Evolutionary conservation across 192 early-diverging fungal species (phyloP).

Genomic region (Backusella mclennaniae): DNA sequence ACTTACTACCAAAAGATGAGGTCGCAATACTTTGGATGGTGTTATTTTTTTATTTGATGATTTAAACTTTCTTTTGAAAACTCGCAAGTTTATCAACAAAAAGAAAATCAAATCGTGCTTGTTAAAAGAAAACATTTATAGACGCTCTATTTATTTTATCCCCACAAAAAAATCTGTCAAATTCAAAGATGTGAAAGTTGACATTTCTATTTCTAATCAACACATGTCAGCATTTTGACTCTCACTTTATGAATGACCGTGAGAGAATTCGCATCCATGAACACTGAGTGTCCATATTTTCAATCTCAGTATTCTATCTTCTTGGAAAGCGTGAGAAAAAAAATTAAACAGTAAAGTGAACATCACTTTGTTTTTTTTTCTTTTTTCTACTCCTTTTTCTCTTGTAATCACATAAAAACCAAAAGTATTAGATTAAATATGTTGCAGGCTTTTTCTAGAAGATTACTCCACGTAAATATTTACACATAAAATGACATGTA

Average conservation of each 20-base stretch:
- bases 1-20: too few relatives aligned
- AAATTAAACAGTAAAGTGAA: background rate
- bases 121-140: too few relatives aligned
- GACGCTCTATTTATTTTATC: too few relatives aligned
- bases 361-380: background rate
- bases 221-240: background rate
- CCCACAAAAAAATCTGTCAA: background rate
- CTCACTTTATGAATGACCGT: background rate
- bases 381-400: background rate
- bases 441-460: background rate
- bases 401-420: background rate
- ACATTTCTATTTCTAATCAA: background rate
- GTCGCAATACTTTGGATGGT: too few relatives aligned
- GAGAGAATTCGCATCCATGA: background rate
- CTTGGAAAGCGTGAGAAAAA: background rate
- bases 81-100: background rate
- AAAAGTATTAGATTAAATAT: background rate
- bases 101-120: background rate
- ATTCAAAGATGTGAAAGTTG: background rate
- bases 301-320: background rate
- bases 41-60: too few relatives aligned
- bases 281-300: background rate
- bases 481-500: background rate
- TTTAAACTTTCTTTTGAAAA: background rate
- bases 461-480: slow-evolving; percentile 5